These are phyloP conservation scores for Hymenoscyphus occultus DNA, from an alignment of 2,329 filamentous ascomycete genomes.

Conservation along the genomic window DNA sequence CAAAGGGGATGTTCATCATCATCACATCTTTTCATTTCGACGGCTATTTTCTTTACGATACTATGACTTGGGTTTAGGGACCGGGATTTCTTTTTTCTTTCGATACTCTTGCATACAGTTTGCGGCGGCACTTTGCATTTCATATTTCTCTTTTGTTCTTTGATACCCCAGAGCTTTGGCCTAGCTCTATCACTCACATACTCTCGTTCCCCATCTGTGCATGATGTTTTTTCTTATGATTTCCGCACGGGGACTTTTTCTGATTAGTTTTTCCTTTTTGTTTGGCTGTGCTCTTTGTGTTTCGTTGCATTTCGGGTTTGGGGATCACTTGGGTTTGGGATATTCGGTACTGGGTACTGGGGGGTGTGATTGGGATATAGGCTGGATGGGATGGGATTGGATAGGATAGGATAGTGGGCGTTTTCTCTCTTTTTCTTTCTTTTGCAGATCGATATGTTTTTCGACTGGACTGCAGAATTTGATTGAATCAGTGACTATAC, in stretches of 20 bases:
- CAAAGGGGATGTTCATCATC: neutral
- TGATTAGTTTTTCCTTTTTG: too few species aligned
- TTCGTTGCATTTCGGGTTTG: neutral
- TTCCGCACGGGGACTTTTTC: neutral
- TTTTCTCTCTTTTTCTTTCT: too few species aligned
- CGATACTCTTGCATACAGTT: neutral
- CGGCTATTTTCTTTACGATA: neutral
- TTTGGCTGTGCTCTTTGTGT: neutral
- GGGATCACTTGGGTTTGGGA: neutral
- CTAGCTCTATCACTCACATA: slow-evolving; percentile 29
- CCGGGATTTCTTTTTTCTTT: neutral
- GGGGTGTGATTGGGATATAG: neutral
- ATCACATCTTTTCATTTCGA: too few species aligned
- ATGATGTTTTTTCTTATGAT: neutral
- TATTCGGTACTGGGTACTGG: neutral
- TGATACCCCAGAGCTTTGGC: slow-evolving; percentile 31
- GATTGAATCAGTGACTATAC: too few species aligned
- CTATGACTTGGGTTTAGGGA: neutral
- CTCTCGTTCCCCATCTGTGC: slow-evolving; percentile 20
- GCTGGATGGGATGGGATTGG: neutral
- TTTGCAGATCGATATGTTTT: too few species aligned
- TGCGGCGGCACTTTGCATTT: neutral
- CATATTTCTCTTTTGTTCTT: slow-evolving; percentile 30
- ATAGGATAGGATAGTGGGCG: too few species aligned
- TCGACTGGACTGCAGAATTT: too few species aligned